Evolutionary conservation across 2,329 filamentous ascomycete species (phyloP), one percentile per base, ranked within the genome.

Genomic region (Ophiocordyceps camponoti-floridani): DNA sequence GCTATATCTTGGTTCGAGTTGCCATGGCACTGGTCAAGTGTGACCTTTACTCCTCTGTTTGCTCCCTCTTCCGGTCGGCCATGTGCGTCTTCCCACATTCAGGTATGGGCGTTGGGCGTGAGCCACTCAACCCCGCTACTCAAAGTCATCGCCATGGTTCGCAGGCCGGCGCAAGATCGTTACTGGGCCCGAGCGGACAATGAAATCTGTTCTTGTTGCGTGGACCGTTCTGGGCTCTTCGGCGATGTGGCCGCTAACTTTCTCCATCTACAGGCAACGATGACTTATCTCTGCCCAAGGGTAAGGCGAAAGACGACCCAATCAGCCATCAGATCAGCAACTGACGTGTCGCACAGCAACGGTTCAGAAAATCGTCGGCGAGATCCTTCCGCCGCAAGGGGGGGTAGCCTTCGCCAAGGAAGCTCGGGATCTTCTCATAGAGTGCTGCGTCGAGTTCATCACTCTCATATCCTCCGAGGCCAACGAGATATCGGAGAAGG

Each of bases 401-500:
- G 85, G 86, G 43, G 75, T 94, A 49, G 81, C 84, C 2, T 96
- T 96, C 59, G 85, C 88, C 40, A 95, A 94, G 61, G 91, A 98
- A 56, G 88, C 89, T 12, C 82, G 91, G 48, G 91, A 98, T 58
- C 72, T 96, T 3, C 72, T 98, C 44, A 98, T 98, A 56, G 91
- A 96, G 68, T 96, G 91, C 67, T 98, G 91, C 58, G 89, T 98
- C 56, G 91, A 98, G 63, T 98, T 98, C 63, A 95, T 98, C 62
- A 96, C 91, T 16, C 77, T 98, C 56, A 84, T 98, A 54, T 95
- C 88, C n/a, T 94, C 86, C 42, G 89, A 98, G 67, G 91, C 91
- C 49, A 98, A 98, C 63, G 91, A 98, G 56, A 98, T 98, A 51
- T 93, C 88, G 12, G 91, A 98, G 62, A 94, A 94, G 63, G 91